Evolutionary conservation across 1,139 yeast genomes (phyloP).

Genomic region (Taphrina communis): DNA sequence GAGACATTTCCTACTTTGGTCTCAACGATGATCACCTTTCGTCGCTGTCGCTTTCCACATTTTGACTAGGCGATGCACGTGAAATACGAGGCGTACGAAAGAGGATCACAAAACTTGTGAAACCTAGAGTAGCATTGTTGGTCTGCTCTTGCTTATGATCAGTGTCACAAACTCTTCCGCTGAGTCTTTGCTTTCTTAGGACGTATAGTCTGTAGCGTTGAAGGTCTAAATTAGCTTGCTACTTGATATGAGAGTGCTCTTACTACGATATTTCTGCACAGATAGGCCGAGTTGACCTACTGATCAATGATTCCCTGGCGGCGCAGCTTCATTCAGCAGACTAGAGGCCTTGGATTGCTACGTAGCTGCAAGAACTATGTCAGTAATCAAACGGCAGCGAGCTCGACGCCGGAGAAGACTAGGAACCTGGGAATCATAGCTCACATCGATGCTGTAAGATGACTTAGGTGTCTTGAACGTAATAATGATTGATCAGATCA

Average conservation of each 20-base stretch:
- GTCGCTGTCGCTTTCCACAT: conserved; percentile 11
- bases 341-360: not conserved
- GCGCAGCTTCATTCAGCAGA: not conserved
- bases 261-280: not conserved
- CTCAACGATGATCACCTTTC: conserved; percentile 8
- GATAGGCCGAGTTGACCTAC: not conserved
- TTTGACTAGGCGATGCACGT: not conserved
- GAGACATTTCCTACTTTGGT: conserved; percentile 4
- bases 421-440: conserved; percentile 81
- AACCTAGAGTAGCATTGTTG: no score
- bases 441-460: conserved; percentile 69
- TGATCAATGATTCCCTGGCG: conserved; percentile 1
- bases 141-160: not conserved
- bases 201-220: no score
- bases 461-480: not conserved
- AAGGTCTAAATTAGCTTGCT: no score
- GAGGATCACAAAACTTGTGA: no score
- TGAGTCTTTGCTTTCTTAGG: no score
- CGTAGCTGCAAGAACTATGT: conserved; percentile 4
- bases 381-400: not conserved
- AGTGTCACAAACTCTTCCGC: no score
- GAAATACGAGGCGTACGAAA: not conserved
- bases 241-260: not conserved
- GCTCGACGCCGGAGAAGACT: conserved; percentile 49
- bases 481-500: conserved; percentile 73